phyloP scores from a whole-genome alignment of 495 filamentous ascomycete species.

The Xylaria intraflava region DNA sequence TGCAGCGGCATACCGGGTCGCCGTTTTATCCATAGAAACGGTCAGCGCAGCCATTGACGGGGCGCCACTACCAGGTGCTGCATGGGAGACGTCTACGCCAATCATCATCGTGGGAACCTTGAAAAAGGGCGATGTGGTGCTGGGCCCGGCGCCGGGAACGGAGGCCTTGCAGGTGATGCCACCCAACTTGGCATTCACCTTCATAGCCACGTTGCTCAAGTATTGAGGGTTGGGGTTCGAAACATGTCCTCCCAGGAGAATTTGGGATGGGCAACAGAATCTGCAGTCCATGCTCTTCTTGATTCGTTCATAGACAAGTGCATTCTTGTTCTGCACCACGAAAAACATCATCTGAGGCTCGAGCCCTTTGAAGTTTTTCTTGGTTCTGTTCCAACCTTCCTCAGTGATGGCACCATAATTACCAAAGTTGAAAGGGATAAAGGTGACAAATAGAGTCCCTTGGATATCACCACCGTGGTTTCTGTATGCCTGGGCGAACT shows the following conservation, averaged over 20 bases:
- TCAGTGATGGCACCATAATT: constrained; percentile 20
- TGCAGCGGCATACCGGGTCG: constrained; percentile 64
- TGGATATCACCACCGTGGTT: constrained; percentile 64
- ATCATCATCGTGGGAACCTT: constrained; percentile 61
- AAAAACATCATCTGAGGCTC: constrained; percentile 65
- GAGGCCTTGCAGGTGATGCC: constrained; percentile 54
- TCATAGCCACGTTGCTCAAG: constrained; percentile 83
- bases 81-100: constrained; percentile 86
- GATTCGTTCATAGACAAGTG: constrained; percentile 62
- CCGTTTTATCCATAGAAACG: constrained; percentile 64
- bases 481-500: constrained; percentile 56
- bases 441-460: not conserved
- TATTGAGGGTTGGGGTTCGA: constrained; percentile 62
- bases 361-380: constrained; percentile 6
- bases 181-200: constrained; percentile 93
- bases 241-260: constrained; percentile 57
- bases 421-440: constrained; percentile 8
- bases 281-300: constrained; percentile 80
- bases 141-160: constrained; percentile 9
- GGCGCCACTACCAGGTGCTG: constrained; percentile 50
- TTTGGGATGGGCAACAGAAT: constrained; percentile 70
- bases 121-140: constrained; percentile 31
- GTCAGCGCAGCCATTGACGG: constrained; percentile 81
- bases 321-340: constrained; percentile 60
- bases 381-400: constrained; percentile 11